Base-by-base conservation (phyloP, 78 protist species). In the Dictyostelium intermedium region DNA sequence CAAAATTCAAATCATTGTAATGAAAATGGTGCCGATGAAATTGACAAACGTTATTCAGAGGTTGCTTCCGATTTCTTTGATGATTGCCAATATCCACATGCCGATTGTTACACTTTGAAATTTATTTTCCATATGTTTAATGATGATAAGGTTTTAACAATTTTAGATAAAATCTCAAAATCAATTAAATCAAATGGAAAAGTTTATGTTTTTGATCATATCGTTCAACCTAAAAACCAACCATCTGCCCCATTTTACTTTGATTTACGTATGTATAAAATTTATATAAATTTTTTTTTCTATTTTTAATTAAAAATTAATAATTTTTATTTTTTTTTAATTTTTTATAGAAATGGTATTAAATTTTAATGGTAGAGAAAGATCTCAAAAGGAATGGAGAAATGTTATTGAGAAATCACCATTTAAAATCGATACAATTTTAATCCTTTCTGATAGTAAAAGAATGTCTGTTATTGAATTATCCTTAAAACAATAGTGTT, bases 141-240 rank as follows among this genome's bases (percentile, higher is more conserved):
- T 45, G 91, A 85, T 73, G 83, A 85, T 43, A n/a, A 61, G 4
- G 79, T 32, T 32, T 39, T 37, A 34, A 8, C 47, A 9, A 45
- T 85, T 23, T 50, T 85, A 13, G 27, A 69, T 25, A n/a, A 18
- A 13, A 27, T 85, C 1, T 18, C 23, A 30, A 41, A 50, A 73
- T 69, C 91, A 50, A 70, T 85, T 25, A 37, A 35, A 27, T 16
- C 18, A 6, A 30, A 41, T 30, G 80, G 91, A 25, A 70, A 85
- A 73, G 35, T 85, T 8, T 85, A 73, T 73, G 76, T 85, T 14
- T 85, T 73, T 73, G 91, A 85, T 73, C 27, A n/a, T 30, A 50
- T 85, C 0, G 50, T 72, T 30, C 60, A 73, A 25, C 74, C 66
- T n/a, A 63, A 84, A 27, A 84, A 70, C 43, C 61, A 25, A 63